Percentiles rank a stretch among this genome's conserved stretches.
phyloP scores from a whole-genome alignment of 2,329 filamentous ascomycete species.

The Trichoderma atrobrunneum region DNA sequence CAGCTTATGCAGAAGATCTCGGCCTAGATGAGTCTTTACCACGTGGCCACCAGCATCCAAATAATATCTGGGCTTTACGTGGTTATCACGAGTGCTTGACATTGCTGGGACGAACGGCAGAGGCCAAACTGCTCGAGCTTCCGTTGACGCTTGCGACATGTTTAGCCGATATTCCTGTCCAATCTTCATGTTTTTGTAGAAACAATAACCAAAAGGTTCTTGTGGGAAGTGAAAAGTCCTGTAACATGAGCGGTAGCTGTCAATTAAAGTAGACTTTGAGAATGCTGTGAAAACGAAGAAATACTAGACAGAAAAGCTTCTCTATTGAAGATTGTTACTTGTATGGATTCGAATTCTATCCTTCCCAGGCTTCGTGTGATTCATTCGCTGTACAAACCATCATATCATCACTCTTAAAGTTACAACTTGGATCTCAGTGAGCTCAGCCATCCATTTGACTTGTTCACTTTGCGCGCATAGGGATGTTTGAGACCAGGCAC shows the following conservation, averaged over 20 bases:
- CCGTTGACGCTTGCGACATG: conserved; percentile 52
- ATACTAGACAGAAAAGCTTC: background rate
- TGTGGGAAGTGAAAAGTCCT: background rate
- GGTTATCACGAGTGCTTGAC: conserved; percentile 64
- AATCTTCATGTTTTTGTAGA: conserved; percentile 25
- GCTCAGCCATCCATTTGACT: conserved; percentile 1
- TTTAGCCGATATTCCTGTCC: conserved; percentile 57
- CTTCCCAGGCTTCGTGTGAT: background rate
- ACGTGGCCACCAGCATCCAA: conserved; percentile 63
- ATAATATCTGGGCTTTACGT: conserved; percentile 71
- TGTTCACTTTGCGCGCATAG: conserved; percentile 3
- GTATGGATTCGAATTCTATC: background rate
- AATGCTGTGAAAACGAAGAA: background rate
- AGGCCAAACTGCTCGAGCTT: conserved; percentile 29
- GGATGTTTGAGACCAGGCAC: conserved; percentile 3
- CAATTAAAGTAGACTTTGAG: background rate
- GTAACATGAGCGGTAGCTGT: background rate
- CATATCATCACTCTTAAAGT: background rate
- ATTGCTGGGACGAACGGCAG: conserved; percentile 32
- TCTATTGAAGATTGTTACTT: background rate
- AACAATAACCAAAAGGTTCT: background rate
- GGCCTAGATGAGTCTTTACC: conserved; percentile 55
- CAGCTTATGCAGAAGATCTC: conserved; percentile 58
- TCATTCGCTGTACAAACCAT: background rate
- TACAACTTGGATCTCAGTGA: background rate